Conservation (phyloP, 805 yeast genomes). For the Candida orba region DNA sequence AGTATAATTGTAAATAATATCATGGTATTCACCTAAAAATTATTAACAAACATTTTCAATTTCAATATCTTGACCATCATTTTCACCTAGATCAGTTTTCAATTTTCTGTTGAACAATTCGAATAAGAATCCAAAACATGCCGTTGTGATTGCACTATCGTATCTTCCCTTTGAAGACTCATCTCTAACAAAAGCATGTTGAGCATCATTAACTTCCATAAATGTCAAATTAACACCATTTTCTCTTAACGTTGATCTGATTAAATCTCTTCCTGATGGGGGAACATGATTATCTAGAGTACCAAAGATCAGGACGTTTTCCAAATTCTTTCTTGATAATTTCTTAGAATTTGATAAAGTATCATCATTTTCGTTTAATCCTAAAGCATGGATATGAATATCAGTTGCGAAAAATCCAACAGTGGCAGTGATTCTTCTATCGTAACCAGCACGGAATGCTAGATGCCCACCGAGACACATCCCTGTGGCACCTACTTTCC, state of each 20-base stretch:
- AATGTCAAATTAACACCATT: constrained; percentile 59
- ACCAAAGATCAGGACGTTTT: constrained; percentile 64
- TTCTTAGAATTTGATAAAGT: constrained; percentile 51
- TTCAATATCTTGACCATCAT: constrained; percentile 40
- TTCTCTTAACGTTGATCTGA: constrained; percentile 52
- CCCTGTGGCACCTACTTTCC: constrained; percentile 74
- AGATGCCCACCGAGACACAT: constrained; percentile 86
- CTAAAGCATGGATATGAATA: constrained; percentile 61
- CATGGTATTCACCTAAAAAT: too few relatives aligned
- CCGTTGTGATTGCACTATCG: constrained; percentile 67
- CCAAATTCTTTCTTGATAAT: constrained; percentile 44
- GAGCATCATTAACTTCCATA: constrained; percentile 71
- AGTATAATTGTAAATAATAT: not conserved
- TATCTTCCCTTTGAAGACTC: constrained; percentile 75
- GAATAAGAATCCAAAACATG: constrained; percentile 58
- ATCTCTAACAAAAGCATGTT: constrained; percentile 78
- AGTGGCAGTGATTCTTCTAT: constrained; percentile 55
- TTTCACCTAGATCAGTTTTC: constrained; percentile 59
- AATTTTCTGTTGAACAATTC: constrained; percentile 67
- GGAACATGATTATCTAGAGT: constrained; percentile 78
- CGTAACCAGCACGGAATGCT: constrained; percentile 67
- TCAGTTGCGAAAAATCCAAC: constrained; percentile 80
- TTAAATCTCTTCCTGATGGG: constrained; percentile 66
- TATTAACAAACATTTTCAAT: constrained; percentile 68
- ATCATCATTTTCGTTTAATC: constrained; percentile 58